A percentile compares a stretch with the other conserved stretches of the same genome.
Conservation (phyloP, 805 yeast genomes). For the Sporopachydermia quercuum region DNA sequence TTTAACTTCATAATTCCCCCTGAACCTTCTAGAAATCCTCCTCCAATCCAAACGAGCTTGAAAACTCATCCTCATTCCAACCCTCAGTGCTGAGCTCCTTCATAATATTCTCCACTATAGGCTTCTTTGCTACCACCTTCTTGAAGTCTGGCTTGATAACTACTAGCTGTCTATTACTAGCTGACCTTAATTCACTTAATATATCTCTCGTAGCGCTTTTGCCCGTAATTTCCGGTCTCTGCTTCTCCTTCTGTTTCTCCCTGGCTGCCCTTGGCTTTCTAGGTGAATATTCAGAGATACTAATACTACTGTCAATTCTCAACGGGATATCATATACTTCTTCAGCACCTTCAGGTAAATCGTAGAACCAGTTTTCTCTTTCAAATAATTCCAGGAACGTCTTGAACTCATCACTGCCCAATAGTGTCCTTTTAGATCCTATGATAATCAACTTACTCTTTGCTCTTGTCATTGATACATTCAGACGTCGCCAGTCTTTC, state of each 20-base stretch:
- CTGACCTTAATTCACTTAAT: too few relatives aligned
- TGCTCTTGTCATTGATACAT: conserved; percentile 91
- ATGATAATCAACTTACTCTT: conserved; percentile 67
- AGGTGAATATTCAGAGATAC: too few relatives aligned
- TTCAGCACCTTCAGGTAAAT: conserved; percentile 32
- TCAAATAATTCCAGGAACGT: conserved; percentile 47
- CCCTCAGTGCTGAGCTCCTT: not conserved
- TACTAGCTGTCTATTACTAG: too few relatives aligned
- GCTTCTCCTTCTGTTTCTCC: not conserved
- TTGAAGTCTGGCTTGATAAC: not conserved
- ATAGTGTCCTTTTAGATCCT: conserved; percentile 60
- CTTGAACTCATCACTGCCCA: conserved; percentile 33
- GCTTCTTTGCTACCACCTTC: not conserved
- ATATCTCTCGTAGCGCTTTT: too few relatives aligned
- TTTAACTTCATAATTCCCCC: too few relatives aligned
- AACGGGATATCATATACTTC: conserved; percentile 19
- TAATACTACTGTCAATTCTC: too few relatives aligned
- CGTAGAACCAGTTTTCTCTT: conserved; percentile 47
- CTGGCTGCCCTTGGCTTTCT: not conserved
- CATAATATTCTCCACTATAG: not conserved
- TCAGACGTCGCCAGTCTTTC: conserved; percentile 81
- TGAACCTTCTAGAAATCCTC: too few relatives aligned
- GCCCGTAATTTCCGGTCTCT: too few relatives aligned
- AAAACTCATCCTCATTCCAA: not conserved
- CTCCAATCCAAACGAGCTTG: too few relatives aligned